Evolutionary conservation across 768 basidiomycete species (phyloP), one percentile per base, ranked within the genome.

Genomic region (Rhodosporidiobolus odoratus): DNA sequence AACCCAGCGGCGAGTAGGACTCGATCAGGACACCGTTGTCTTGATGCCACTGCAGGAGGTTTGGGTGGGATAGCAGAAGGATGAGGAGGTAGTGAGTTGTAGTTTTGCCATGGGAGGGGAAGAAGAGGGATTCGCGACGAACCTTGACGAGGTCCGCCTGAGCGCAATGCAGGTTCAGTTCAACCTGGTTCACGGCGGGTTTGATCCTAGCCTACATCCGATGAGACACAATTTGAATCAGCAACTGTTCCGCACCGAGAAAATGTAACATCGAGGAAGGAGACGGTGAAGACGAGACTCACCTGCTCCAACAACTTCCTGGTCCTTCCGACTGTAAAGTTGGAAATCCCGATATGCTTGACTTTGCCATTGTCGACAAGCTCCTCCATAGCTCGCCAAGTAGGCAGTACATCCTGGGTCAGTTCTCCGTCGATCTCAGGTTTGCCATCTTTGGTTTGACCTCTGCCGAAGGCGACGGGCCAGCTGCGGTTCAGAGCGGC

Each of bases 311-410:
- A 41, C 34, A 73, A 45, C 64, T 58, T 62, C 43, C 66, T 25
- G 47, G 34, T 43, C 48, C 47, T 54, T 3, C 30, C 37, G 41
- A 56, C 43, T 25, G 68, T 73, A 79, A 90, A 91, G 84, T 94
- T 93, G 74, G 87, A 88, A 9, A 95, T 89, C 61, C 91, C 92
- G 69, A 93, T 82, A 30, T 62, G 75, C 68, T 77, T 80, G 58
- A 79, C 89, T 83, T 91, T 92, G 65, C 83, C 83, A 0, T 85
- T 84, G 77, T 87, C 85, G 21, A 83, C 85, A 17, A 92, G 84
- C 41, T 82, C 82, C 68, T 89, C 83, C 86, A 92, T 84, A 25
- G 88, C 89, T 73, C 85, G 86, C 90, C 90, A 91, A 30, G 90
- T 92, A 10, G 64, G 58, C 7, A n/a, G 27, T 13, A 57, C 43